Evolutionary conservation across 169 alveolate genomes (phyloP), one percentile per base, ranked within the genome.

Genomic region (Toxoplasma gondii): DNA sequence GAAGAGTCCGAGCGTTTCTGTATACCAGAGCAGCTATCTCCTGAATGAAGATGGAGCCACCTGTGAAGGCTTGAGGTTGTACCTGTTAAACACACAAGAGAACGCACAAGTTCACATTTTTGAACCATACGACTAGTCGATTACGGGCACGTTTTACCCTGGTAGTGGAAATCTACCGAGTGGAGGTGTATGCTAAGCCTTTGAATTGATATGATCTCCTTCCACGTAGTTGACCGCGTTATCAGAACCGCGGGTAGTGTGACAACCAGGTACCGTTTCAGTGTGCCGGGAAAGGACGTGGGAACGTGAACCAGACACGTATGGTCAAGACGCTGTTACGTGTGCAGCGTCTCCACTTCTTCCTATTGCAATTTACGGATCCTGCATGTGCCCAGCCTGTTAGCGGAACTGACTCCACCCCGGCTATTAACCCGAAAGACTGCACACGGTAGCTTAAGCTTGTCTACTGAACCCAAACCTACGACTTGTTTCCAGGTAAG

Each of bases 11-110:
- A 16, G 80, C 49, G 70, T 91, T 91, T 22, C 94, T 24, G 36
- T 38, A 91, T 12, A 91, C 90, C 54, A 91, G 70, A 29, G 94
- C 94, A 0, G 94, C 94, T 38, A 91, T 31, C 58, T 91, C 94
- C 58, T 91, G 94, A 39, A 91, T 91, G 16, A 34, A 27, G 83
- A 91, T 74, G 36, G 88, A 58, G 53, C 83, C 91, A 36, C 44
- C 92, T 12, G 80, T 38, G 54, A 91, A 91, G 31, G 92, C 91
- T 27, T 64, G 19, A 7, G 94, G 67, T 36, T 24, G 67, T 19
- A 82, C 90, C 90, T 82, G 90, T 16, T 16, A 41, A n/a, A 9
- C 58, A 49, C 58, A 49, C 58, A 49, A 12, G 17, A 69, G 17
- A 69, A 69, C 16, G 81, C 81, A 24, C n/a, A 69, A 0, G 38